These are phyloP conservation scores for Closterium sp. DNA, from an alignment of 139 green algal species.

Conservation along the genomic window DNA sequence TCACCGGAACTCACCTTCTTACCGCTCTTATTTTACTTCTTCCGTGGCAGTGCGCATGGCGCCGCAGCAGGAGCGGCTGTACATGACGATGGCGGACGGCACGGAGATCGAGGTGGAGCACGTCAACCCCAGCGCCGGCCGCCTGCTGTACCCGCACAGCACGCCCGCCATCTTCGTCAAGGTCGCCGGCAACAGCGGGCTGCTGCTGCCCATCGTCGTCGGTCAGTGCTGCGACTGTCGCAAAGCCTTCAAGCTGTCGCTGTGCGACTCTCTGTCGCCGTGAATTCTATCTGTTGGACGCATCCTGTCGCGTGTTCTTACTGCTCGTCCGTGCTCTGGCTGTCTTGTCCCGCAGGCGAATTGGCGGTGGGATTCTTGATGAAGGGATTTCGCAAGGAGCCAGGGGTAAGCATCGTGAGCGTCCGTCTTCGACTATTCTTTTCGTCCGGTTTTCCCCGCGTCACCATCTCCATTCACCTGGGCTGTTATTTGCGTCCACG, in stretches of 20 bases:
- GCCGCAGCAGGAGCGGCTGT: not conserved
- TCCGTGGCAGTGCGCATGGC: constrained; percentile 17
- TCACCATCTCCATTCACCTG: not conserved
- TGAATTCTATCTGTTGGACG: not conserved
- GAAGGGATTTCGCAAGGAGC: constrained; percentile 41
- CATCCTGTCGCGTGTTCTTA: not conserved
- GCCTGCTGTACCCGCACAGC: constrained; percentile 39
- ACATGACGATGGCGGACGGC: constrained; percentile 36
- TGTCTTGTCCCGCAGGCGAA: not conserved
- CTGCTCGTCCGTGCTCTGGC: not conserved
- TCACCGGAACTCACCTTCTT: no score
- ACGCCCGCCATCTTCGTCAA: constrained; percentile 49
- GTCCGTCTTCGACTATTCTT: not conserved
- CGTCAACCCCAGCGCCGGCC: constrained; percentile 38
- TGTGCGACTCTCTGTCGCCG: not conserved
- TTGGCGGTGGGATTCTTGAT: constrained; percentile 5
- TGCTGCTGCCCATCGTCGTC: constrained; percentile 52
- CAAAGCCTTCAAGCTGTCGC: no score
- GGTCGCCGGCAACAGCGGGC: constrained; percentile 4
- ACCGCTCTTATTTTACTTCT: no score
- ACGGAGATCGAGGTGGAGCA: constrained; percentile 39
- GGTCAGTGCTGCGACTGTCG: constrained; percentile 12
- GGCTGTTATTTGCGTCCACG: no score
- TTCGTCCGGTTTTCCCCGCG: no score
- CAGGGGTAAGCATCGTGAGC: not conserved